phyloP scores from a whole-genome alignment of 345 rosid genomes.

The Lagerstroemia speciosa region DNA sequence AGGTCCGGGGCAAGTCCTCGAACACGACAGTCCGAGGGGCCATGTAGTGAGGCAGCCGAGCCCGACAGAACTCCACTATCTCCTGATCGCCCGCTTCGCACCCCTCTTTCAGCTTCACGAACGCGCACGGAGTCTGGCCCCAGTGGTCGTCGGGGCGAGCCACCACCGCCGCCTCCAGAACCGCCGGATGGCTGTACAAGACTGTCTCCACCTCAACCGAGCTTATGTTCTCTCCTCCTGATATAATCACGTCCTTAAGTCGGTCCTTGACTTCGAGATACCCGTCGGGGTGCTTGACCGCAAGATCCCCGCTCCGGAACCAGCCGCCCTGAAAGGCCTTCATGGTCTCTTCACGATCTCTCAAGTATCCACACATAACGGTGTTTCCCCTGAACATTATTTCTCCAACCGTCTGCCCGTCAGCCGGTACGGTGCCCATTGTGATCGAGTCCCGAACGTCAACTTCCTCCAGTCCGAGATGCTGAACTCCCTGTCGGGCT shows the following conservation, averaged over 20 bases:
- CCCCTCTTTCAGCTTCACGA: conserved; percentile 60
- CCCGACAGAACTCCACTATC: conserved; percentile 47
- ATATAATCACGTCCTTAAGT: conserved; percentile 57
- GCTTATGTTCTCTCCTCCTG: conserved; percentile 83
- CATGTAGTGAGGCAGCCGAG: conserved; percentile 63
- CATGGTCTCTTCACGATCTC: conserved; percentile 46
- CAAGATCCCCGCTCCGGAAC: conserved; percentile 72
- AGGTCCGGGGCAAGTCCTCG: conserved; percentile 59
- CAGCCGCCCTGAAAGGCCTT: conserved; percentile 62
- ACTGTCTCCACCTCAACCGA: conserved; percentile 52
- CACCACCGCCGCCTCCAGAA: conserved; percentile 74
- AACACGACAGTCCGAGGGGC: conserved; percentile 61
- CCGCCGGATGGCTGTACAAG: conserved; percentile 49
- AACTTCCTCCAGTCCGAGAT: conserved; percentile 57
- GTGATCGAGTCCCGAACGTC: conserved; percentile 51
- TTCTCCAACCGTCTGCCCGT: conserved; percentile 59
- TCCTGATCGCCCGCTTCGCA: conserved; percentile 27
- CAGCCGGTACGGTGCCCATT: conserved; percentile 43
- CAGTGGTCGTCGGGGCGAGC: conserved; percentile 64
- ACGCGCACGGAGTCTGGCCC: conserved; percentile 89
- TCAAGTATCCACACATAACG: conserved; percentile 68
- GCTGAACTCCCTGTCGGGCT: conserved; percentile 69
- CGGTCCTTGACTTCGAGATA: conserved; percentile 73
- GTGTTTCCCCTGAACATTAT: conserved; percentile 69
- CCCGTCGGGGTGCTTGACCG: conserved; percentile 61